Evolutionary conservation across 2,329 filamentous ascomycete genomes (phyloP).

Genomic region (Diaporthe caulivora): DNA sequence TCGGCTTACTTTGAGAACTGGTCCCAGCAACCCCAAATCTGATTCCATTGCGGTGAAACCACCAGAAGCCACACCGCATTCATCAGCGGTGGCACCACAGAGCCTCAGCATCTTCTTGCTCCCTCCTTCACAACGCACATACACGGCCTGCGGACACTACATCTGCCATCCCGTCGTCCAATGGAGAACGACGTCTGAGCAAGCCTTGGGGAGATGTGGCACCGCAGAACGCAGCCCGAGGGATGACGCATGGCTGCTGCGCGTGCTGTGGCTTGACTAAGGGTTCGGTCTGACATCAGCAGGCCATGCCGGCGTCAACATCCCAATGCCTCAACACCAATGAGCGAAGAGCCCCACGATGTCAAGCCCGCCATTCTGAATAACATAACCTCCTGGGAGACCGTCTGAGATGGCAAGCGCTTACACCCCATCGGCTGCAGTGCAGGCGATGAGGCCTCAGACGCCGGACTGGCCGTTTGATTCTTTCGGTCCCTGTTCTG

Average conservation of each 20-base stretch:
- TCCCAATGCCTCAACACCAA: not conserved
- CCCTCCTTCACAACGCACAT: not conserved
- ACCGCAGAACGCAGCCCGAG: not conserved
- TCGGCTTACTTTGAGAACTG: not conserved
- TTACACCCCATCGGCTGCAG: not conserved
- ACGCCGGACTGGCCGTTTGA: not conserved
- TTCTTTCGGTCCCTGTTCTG: not conserved
- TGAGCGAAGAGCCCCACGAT: not conserved
- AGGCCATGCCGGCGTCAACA: constrained; percentile 7
- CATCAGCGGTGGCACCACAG: not conserved
- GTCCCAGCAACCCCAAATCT: not conserved
- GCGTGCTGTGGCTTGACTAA: constrained; percentile 22
- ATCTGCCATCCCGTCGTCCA: not conserved
- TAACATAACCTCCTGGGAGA: too few relatives aligned
- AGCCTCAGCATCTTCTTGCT: constrained; percentile 25
- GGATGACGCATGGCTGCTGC: constrained; percentile 12
- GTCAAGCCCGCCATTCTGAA: not conserved
- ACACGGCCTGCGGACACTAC: not conserved
- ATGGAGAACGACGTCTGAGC: not conserved
- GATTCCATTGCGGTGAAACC: not conserved
- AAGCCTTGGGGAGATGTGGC: not conserved
- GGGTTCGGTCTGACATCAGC: constrained; percentile 22
- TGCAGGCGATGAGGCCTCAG: not conserved
- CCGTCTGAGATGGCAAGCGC: not conserved
- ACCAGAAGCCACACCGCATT: not conserved